Evolutionary conservation across 1,284 basidiomycete species (phyloP).

Genomic region (Cystobasidium sp.): DNA sequence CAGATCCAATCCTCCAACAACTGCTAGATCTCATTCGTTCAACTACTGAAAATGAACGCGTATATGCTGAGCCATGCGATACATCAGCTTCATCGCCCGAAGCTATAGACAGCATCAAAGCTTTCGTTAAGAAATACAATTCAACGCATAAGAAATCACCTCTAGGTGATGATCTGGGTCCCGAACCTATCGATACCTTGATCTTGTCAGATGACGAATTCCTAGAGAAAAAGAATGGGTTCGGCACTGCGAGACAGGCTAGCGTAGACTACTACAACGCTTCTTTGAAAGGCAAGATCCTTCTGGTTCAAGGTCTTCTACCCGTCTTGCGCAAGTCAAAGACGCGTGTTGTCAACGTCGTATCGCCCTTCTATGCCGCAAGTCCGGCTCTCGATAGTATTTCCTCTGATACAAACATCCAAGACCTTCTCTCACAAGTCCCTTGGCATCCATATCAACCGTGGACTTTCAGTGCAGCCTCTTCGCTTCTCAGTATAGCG

Average conservation of each 20-base stretch:
- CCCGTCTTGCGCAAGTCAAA: conserved; percentile 44
- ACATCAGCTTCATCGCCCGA: conserved; percentile 14
- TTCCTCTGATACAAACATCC: neutral
- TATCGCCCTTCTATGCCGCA: conserved; percentile 49
- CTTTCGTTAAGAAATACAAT: conserved; percentile 46
- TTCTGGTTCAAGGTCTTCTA: conserved; percentile 46
- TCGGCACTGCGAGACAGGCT: neutral
- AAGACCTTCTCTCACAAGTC: neutral
- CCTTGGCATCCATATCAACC: conserved; percentile 32
- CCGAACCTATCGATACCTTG: conserved; percentile 49
- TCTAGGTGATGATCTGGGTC: conserved; percentile 48
- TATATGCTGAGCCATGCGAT: conserved; percentile 52
- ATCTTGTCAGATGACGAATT: conserved; percentile 49
- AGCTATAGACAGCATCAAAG: conserved; percentile 42
- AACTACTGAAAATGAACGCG: conserved; percentile 48
- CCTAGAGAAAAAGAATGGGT: conserved; percentile 1
- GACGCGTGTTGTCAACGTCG: conserved; percentile 47
- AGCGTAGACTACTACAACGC: conserved; percentile 15
- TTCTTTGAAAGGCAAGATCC: conserved; percentile 40
- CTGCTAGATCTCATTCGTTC: conserved; percentile 50
- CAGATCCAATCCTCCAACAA: conserved; percentile 46
- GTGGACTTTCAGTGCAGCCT: conserved; percentile 24
- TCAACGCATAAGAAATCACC: conserved; percentile 45
- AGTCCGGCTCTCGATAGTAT: conserved; percentile 23
- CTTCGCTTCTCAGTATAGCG: conserved; percentile 20